Evolutionary conservation across 768 basidiomycete species (phyloP), one percentile per base, ranked within the genome.

Genomic region (Rhizopogon salebrosus): DNA sequence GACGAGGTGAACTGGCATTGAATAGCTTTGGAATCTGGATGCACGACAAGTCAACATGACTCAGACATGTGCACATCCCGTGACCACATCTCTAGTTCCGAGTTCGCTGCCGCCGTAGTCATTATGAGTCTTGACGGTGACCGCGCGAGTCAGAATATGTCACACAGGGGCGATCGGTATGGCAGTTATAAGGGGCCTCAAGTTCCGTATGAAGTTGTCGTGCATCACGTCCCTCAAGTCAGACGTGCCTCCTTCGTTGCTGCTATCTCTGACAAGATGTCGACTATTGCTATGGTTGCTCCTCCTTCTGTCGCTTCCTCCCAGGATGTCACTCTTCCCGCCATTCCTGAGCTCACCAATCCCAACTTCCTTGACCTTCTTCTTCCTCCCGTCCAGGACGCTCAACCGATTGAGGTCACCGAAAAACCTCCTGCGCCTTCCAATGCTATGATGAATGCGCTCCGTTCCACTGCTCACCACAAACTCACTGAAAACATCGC

Each of bases 391-490:
- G 31, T 49, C 4, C 35, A 23, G 38, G 22, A 41, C 18, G 18
- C 42, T 14, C n/a, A 22, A 49, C 48, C 35, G 23, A 40, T 49
- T 41, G 23, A 3, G 10, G 48, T 31, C 41, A 51, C 20, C 16
- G 48, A 51, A 7, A 11, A 54, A 9, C 11, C 39, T 1, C 45
- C 46, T 3, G 48, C 53, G 16, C 64, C 67, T 4, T 52, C 52
- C 4, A 80, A 82, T 62, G 61, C 77, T 0, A 79, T 86, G 72
- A 83, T 86, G 65, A 74, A 77, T 9, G 82, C 80, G 0, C 70
- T 86, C 26, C 67, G 65, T 52, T 60, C 66, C 0, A 72, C 65
- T 6, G 55, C 72, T 1, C 68, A 80, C 54, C 79, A 64, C 13
- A 79, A 75, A 5, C 57, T 67, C 23, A 87, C 85, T 3, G 60